These are phyloP conservation scores for Afroboletus lepidellus DNA, from an alignment of 1,284 basidiomycete species.

Conservation along the genomic window DNA sequence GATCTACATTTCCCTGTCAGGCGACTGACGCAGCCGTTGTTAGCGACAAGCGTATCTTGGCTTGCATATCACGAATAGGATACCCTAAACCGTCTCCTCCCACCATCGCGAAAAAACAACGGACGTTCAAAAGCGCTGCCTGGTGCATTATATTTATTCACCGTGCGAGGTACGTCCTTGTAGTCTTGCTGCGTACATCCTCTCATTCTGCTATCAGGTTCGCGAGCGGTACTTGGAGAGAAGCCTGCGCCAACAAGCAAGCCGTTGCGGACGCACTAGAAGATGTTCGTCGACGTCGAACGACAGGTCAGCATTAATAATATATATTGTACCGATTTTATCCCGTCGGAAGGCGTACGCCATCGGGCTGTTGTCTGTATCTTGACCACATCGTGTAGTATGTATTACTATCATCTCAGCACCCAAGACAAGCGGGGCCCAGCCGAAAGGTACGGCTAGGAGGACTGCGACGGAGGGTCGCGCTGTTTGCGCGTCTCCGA, in stretches of 20 bases:
- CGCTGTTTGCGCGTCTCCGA: slow-evolving; percentile 37
- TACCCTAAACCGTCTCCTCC: slow-evolving; percentile 42
- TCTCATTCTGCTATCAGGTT: slow-evolving; percentile 40
- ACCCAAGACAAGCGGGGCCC: background rate
- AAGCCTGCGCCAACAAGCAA: slow-evolving; percentile 57
- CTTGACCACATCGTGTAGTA: slow-evolving; percentile 18
- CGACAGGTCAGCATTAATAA: slow-evolving; percentile 19
- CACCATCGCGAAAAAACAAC: slow-evolving; percentile 37
- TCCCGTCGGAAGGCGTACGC: background rate
- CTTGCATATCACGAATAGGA: slow-evolving; percentile 76
- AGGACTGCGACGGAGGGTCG: slow-evolving; percentile 19
- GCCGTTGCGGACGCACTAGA: slow-evolving; percentile 64
- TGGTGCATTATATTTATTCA: slow-evolving; percentile 64
- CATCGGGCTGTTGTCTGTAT: slow-evolving; percentile 23
- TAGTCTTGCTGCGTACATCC: background rate
- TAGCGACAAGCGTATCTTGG: slow-evolving; percentile 78
- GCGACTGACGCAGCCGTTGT: slow-evolving; percentile 5
- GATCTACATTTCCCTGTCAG: background rate
- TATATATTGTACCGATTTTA: slow-evolving; percentile 6
- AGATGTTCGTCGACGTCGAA: slow-evolving; percentile 61
- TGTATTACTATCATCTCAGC: slow-evolving; percentile 20
- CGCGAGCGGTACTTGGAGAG: slow-evolving; percentile 59
- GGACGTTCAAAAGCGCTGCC: slow-evolving; percentile 59
- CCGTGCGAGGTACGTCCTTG: slow-evolving; percentile 58
- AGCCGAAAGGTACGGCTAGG: slow-evolving; percentile 9